Conservation (phyloP, 1,139 yeast genomes). For the Nakaseomyces bracarensis region DNA sequence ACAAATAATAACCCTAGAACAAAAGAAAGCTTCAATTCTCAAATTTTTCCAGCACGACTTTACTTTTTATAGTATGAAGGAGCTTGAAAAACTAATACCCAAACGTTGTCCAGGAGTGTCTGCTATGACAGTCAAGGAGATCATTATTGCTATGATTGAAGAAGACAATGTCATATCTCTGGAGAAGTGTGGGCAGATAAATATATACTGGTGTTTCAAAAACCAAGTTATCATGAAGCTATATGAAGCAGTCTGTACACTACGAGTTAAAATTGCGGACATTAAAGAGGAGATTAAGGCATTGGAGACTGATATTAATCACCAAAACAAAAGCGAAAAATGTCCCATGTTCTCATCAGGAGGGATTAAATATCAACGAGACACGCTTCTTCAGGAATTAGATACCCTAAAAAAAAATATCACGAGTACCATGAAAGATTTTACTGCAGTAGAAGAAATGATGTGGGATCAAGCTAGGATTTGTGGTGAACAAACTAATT, state of each 20-base stretch:
- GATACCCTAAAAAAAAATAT: conserved; percentile 2
- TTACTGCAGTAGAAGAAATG: conserved; percentile 8
- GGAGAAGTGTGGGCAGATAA: conserved; percentile 48
- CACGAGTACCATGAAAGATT: neutral
- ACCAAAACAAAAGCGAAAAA: neutral
- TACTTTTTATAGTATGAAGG: conserved; percentile 43
- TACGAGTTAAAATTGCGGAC: neutral
- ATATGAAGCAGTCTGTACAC: conserved; percentile 13
- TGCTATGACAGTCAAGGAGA: conserved; percentile 44
- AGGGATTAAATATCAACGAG: neutral
- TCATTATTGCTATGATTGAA: conserved; percentile 40
- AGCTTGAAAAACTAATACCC: conserved; percentile 41
- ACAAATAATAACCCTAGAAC: conserved; percentile 32
- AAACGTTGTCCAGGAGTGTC: conserved; percentile 38
- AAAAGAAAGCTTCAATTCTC: conserved; percentile 36
- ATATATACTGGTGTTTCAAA: conserved; percentile 47
- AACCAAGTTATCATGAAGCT: conserved; percentile 33
- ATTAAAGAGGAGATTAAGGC: neutral
- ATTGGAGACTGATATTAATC: neutral
- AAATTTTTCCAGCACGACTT: conserved; percentile 38
- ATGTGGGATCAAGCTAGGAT: conserved; percentile 18
- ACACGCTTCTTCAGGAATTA: conserved; percentile 10
- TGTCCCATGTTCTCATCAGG: neutral
- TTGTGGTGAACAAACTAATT: conserved; percentile 9
- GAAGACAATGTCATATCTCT: conserved; percentile 40